These are phyloP conservation scores for Anethum foeniculum DNA, from an alignment of 140 eudicot genomes.

Conservation along the genomic window DNA sequence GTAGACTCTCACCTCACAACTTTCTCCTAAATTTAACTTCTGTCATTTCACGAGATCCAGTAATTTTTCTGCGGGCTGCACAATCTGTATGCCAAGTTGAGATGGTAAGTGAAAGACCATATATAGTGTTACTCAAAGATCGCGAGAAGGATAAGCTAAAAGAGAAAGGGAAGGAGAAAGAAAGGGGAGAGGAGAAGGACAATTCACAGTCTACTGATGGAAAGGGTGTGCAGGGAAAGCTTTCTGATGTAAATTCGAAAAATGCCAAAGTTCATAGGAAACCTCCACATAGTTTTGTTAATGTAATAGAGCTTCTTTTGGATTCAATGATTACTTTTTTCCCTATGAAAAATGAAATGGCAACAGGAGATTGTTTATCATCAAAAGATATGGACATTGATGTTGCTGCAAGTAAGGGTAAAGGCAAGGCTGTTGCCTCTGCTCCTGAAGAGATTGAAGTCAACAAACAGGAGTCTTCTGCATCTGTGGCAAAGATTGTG, in stretches of 20 bases:
- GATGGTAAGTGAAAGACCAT: constrained; percentile 86
- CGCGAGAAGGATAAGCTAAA: constrained; percentile 79
- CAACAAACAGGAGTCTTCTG: constrained; percentile 55
- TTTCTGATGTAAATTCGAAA: constrained; percentile 48
- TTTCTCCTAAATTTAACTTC: constrained; percentile 64
- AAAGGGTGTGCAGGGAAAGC: constrained; percentile 50
- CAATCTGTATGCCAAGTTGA: constrained; percentile 88
- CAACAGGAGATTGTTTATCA: constrained; percentile 29
- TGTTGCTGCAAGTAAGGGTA: constrained; percentile 51
- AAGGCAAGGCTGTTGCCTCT: constrained; percentile 78
- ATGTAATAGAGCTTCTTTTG: constrained; percentile 72
- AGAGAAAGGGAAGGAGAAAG: constrained; percentile 67
- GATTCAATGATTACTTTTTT: constrained; percentile 50
- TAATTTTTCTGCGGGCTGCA: constrained; percentile 81
- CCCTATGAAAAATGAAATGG: constrained; percentile 56
- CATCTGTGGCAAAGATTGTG: constrained; percentile 66
- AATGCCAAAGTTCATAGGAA: constrained; percentile 58
- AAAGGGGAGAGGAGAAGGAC: constrained; percentile 51
- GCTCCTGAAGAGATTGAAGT: constrained; percentile 47
- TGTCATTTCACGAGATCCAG: constrained; percentile 80
- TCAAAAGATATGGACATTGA: constrained; percentile 79
- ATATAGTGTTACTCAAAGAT: constrained; percentile 69
- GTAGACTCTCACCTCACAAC: constrained; percentile 78
- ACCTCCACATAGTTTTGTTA: constrained; percentile 82
- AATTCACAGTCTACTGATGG: constrained; percentile 43